Evolutionary conservation across 768 basidiomycete genomes (phyloP).

Genomic region (Piloderma croceum): DNA sequence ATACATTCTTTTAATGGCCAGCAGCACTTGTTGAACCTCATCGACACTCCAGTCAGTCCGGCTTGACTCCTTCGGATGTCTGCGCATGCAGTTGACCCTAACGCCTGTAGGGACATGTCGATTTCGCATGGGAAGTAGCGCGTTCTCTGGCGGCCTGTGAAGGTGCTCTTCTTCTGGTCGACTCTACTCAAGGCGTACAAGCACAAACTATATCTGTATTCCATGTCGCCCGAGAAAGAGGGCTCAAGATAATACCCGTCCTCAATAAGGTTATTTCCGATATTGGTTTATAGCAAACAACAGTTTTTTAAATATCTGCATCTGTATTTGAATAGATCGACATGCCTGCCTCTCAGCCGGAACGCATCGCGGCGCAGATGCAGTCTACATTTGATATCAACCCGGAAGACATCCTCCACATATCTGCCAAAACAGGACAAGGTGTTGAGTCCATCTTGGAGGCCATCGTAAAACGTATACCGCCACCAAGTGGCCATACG

Average conservation of each 20-base stretch:
- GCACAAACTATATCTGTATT: constrained; percentile 96
- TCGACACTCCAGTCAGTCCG: constrained; percentile 81
- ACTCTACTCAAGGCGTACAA: constrained; percentile 97
- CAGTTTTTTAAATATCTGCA: constrained; percentile 6
- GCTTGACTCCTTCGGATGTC: not conserved
- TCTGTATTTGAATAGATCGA: constrained; percentile 72
- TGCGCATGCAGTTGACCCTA: too few relatives aligned
- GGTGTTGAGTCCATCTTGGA: constrained; percentile 74
- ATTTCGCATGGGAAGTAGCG: constrained; percentile 96
- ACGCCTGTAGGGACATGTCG: constrained; percentile 76
- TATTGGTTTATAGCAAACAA: constrained; percentile 3
- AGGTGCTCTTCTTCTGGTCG: constrained; percentile 70
- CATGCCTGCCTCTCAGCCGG: constrained; percentile 82
- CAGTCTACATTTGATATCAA: constrained; percentile 77
- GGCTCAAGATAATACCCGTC: constrained; percentile 81
- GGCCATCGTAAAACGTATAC: constrained; percentile 80
- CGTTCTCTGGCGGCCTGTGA: constrained; percentile 90
- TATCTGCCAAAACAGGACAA: constrained; percentile 90
- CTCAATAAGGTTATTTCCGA: constrained; percentile 70
- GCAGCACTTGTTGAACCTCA: constrained; percentile 80
- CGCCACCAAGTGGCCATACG: constrained; percentile 59
- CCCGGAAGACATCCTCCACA: constrained; percentile 63
- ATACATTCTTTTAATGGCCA: constrained; percentile 52
- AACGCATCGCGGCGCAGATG: constrained; percentile 75
- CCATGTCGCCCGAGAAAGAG: constrained; percentile 77